phyloP scores from a whole-genome alignment of 1,284 basidiomycete species.

The Pyrrhoderma noxium region DNA sequence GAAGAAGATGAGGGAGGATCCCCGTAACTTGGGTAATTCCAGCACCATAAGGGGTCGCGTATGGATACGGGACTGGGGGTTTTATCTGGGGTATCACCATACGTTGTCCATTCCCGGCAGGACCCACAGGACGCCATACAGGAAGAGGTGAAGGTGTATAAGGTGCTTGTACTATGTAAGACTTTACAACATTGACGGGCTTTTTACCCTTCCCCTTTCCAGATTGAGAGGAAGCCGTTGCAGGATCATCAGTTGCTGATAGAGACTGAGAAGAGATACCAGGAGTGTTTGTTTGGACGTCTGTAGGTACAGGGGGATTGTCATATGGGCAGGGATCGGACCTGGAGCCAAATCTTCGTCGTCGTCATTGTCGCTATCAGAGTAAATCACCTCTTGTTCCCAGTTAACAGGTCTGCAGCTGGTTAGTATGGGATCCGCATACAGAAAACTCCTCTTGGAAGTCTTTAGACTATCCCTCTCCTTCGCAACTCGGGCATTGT shows the following conservation, averaged over 20 bases:
- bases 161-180: too few species aligned
- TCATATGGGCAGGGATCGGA: neutral
- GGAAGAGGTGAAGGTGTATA: too few species aligned
- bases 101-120: too few species aligned
- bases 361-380: conserved; percentile 13
- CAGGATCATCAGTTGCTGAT: neutral
- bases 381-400: conserved; percentile 7
- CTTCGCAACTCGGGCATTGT: conserved; percentile 8
- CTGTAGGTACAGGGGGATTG: neutral
- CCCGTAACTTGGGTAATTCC: too few species aligned
- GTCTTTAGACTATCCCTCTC: neutral
- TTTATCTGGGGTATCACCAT: too few species aligned
- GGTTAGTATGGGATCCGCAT: neutral
- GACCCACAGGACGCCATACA: too few species aligned
- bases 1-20: too few species aligned
- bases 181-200: too few species aligned
- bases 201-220: neutral
- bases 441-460: neutral
- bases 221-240: neutral
- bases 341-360: neutral
- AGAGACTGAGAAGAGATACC: neutral
- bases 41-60: too few species aligned
- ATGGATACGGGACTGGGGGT: too few species aligned
- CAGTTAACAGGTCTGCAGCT: conserved; percentile 14
- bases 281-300: neutral